These are phyloP conservation scores for Viola odorata DNA, from an alignment of 345 rosid species.

Conservation along the genomic window DNA sequence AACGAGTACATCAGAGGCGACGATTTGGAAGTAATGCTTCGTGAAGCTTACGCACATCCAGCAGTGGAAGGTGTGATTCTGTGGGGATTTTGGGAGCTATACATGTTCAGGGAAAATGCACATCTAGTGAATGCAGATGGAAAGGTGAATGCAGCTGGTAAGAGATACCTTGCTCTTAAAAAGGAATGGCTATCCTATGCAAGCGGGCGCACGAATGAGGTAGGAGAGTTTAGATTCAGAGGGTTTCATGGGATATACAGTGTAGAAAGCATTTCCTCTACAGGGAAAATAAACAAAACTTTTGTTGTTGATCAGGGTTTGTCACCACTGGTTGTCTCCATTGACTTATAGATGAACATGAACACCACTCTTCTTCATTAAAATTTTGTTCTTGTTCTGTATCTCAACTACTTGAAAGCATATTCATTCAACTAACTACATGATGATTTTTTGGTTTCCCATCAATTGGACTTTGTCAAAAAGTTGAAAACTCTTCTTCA, in stretches of 20 bases:
- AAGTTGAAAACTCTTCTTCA: slow-evolving; percentile 16
- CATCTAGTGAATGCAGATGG: slow-evolving; percentile 24
- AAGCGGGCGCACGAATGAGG: not conserved
- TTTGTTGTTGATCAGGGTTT: slow-evolving; percentile 17
- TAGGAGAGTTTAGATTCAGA: slow-evolving; percentile 26
- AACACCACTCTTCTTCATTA: no score
- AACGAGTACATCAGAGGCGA: slow-evolving; percentile 26
- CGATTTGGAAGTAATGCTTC: slow-evolving; percentile 24
- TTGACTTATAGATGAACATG: slow-evolving; percentile 11
- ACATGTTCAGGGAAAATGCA: slow-evolving; percentile 18
- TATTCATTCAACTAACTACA: no score
- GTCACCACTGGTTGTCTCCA: slow-evolving; percentile 15
- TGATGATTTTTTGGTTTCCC: no score
- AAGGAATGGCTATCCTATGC: slow-evolving; percentile 21
- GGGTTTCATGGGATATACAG: slow-evolving; percentile 22
- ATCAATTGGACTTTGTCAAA: no score
- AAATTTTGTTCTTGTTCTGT: no score
- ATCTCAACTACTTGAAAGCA: no score
- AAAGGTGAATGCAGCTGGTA: slow-evolving; percentile 25
- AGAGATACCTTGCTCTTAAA: slow-evolving; percentile 18
- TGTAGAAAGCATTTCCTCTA: slow-evolving; percentile 10
- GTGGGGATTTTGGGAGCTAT: slow-evolving; percentile 31
- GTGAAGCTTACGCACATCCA: slow-evolving; percentile 27
- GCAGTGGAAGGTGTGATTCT: slow-evolving; percentile 22
- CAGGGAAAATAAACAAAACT: slow-evolving; percentile 9